Evolutionary conservation across 2,329 filamentous ascomycete genomes (phyloP), one percentile per base, ranked within the genome.

Genomic region (Alternaria ventricosa): DNA sequence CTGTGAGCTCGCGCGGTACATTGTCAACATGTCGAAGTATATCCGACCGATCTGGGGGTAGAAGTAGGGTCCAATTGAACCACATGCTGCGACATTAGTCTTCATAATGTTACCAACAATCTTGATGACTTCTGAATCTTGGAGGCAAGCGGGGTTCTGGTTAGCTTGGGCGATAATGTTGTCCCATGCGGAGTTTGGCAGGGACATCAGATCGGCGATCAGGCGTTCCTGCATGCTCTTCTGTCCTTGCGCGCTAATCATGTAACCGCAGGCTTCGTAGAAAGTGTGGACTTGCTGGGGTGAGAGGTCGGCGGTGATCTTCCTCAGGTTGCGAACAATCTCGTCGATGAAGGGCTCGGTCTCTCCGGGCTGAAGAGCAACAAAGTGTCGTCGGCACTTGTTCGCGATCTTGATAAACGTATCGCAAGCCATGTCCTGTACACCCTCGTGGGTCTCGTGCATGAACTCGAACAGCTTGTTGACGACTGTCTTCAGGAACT

Each of bases 381-480:
- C 96, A 79, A 99, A 99, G 81, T 99, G 96, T 61, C 96, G 90
- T 78, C 96, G 92, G 83, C 96, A 99, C 81, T 98, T 97, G 80
- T 96, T 95, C 25, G 96, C 96, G 78, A 99, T 99, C 86, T 99
- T 99, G 83, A 99, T 99, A 76, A 99, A 99, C 0, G 96, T 99
- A 82, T 99, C 96, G 80, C 96, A 99, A 75, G 96, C 96, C 96
- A 99, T 99, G 82, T 99, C 96, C 82, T 99, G 96, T 25, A 99
- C 96, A 84, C 93, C 96, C 84, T 99, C 96, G 76, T 99, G 96
- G 1, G 96, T 98, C 82, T 99, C 96, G 80, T 99, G 96, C 96
- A 99, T 99, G 79, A 99, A 99, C 83, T 99, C 96, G 76, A 99
- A 99, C 6, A 99, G 87, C 85, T 99, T 99, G 84, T 99, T 99